These are phyloP conservation scores for Blechomonas ayalai DNA, from an alignment of 208 protist genomes.

Conservation along the genomic window DNA sequence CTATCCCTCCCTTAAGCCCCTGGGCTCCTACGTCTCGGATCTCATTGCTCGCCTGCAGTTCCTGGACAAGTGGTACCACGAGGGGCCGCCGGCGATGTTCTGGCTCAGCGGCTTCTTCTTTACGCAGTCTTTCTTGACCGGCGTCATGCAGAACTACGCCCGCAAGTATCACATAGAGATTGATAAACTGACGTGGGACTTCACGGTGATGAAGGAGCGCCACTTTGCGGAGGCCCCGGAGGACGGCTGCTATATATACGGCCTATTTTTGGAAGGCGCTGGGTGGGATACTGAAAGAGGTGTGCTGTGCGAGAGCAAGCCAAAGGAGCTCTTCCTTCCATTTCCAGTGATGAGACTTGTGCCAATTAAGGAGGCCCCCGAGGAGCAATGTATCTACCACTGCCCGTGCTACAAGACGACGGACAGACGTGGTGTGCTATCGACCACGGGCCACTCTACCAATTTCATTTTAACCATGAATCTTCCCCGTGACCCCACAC, in stretches of 20 bases:
- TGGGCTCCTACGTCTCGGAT: constrained; percentile 95
- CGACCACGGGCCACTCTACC: constrained; percentile 96
- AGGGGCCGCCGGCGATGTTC: constrained; percentile 83
- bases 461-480: constrained; percentile 95
- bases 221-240: constrained; percentile 37
- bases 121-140: constrained; percentile 95
- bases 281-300: constrained; percentile 65
- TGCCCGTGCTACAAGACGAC: constrained; percentile 96
- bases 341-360: constrained; percentile 79
- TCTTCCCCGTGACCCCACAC: constrained; percentile 59
- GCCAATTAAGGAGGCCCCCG: constrained; percentile 48
- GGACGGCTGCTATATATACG: constrained; percentile 88
- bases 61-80: constrained; percentile 76
- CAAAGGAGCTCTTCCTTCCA: constrained; percentile 88
- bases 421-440: constrained; percentile 90
- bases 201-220: constrained; percentile 66
- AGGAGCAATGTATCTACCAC: constrained; percentile 53
- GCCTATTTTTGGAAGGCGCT: constrained; percentile 87
- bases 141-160: constrained; percentile 96
- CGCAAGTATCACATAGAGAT: constrained; percentile 94
- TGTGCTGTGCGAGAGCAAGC: constrained; percentile 78
- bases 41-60: constrained; percentile 92
- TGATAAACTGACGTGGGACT: constrained; percentile 94
- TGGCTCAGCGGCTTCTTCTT: constrained; percentile 98
- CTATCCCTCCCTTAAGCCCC: constrained; percentile 96